Evolutionary conservation across 148 eudicot genomes (phyloP).

Genomic region (Vaccinium vitisidaea): DNA sequence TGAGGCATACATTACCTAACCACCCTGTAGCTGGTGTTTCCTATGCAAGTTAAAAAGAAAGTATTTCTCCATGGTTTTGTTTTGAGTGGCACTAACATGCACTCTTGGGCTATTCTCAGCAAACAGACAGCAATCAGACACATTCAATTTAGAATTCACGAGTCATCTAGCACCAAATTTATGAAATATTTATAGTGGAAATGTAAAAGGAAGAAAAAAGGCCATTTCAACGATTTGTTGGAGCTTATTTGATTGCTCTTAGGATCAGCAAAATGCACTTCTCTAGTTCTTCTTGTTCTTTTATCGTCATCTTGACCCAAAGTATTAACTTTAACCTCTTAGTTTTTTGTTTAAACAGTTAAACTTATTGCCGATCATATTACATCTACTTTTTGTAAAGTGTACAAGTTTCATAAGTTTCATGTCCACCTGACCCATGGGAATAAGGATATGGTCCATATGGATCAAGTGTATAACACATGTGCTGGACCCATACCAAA

Average conservation of each 20-base stretch:
- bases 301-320: not conserved
- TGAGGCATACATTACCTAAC: not conserved
- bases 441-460: not conserved
- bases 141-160: not conserved
- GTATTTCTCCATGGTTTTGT: not conserved
- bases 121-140: not conserved
- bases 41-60: not conserved
- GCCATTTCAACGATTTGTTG: not conserved
- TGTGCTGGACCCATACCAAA: not conserved
- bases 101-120: not conserved
- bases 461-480: not conserved
- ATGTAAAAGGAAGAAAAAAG: not conserved
- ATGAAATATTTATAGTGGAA: not conserved
- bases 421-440: not conserved
- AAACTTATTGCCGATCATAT: not conserved
- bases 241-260: slow-evolving; percentile 1
- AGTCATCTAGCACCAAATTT: not conserved
- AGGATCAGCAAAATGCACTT: not conserved
- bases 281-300: not conserved
- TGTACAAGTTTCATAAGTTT: not conserved
- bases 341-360: not conserved
- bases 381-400: not conserved
- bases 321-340: not conserved
- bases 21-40: not conserved
- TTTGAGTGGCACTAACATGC: not conserved